Conservation (phyloP, 2,329 filamentous ascomycete genomes). For the Blumeriella jaapii region DNA sequence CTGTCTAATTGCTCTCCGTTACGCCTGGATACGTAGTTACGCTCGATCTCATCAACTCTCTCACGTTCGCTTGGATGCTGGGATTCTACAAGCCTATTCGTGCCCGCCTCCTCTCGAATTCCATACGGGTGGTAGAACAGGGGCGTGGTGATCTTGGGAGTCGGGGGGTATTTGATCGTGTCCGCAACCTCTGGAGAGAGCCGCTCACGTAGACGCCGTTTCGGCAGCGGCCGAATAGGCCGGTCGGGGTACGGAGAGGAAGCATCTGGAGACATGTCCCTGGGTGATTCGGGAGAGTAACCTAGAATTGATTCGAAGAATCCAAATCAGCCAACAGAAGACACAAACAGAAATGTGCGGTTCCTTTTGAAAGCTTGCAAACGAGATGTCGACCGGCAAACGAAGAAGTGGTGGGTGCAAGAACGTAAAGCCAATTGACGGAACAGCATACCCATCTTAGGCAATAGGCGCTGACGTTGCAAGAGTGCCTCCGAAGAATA, state of each 20-base stretch:
- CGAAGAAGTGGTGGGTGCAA: slow-evolving; percentile 5
- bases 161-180: slow-evolving; percentile 70
- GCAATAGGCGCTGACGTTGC: slow-evolving; percentile 24
- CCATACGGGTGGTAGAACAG: slow-evolving; percentile 60
- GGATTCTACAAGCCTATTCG: slow-evolving; percentile 24
- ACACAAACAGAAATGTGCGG: not conserved
- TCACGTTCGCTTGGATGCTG: slow-evolving; percentile 24
- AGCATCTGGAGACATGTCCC: slow-evolving; percentile 57
- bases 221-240: slow-evolving; percentile 85
- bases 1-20: slow-evolving; percentile 45
- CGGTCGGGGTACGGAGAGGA: slow-evolving; percentile 77
- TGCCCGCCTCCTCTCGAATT: slow-evolving; percentile 26
- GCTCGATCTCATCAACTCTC: slow-evolving; percentile 23
- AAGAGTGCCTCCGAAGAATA: slow-evolving; percentile 9
- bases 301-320: slow-evolving; percentile 13
- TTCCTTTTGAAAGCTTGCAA: not conserved
- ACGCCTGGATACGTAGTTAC: slow-evolving; percentile 34
- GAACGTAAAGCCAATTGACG: slow-evolving; percentile 1
- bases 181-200: slow-evolving; percentile 77
- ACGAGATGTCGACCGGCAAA: slow-evolving; percentile 1
- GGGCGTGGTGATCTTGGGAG: slow-evolving; percentile 57
- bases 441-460: slow-evolving; percentile 33
- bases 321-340: slow-evolving; percentile 11
- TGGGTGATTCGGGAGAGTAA: slow-evolving; percentile 27
- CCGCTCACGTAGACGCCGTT: slow-evolving; percentile 75